These are phyloP conservation scores for Sinapis alba DNA, from an alignment of 441 rosid genomes.

Conservation along the genomic window DNA sequence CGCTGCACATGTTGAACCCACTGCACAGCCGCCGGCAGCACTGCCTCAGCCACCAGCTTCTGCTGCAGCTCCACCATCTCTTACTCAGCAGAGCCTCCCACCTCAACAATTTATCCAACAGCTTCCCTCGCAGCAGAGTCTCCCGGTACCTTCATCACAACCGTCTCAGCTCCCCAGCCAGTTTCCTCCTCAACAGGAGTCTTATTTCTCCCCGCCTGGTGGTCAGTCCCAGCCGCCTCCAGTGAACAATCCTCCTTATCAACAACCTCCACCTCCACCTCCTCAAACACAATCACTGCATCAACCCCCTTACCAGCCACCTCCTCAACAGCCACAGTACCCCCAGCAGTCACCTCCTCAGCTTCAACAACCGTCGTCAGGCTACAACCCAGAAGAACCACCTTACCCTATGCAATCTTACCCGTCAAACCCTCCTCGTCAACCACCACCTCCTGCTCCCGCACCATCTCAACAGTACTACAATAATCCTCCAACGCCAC, in stretches of 20 bases:
- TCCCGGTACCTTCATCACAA: constrained; percentile 47
- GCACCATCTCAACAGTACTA: constrained; percentile 69
- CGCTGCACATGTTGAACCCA: constrained; percentile 51
- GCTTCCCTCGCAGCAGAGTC: constrained; percentile 52
- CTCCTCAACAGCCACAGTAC: constrained; percentile 53
- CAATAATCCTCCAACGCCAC: constrained; percentile 56
- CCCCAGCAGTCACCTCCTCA: constrained; percentile 58
- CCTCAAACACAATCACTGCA: constrained; percentile 49
- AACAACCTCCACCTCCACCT: constrained; percentile 56
- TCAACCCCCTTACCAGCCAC: constrained; percentile 56
- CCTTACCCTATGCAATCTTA: constrained; percentile 60
- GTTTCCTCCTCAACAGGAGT: constrained; percentile 72
- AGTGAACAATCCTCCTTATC: constrained; percentile 57
- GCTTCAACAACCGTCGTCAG: constrained; percentile 54
- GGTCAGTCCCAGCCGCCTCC: constrained; percentile 70
- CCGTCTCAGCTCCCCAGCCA: constrained; percentile 57
- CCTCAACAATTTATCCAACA: constrained; percentile 45
- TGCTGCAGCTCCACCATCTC: constrained; percentile 45
- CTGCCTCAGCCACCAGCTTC: constrained; percentile 47
- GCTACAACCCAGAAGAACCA: constrained; percentile 66
- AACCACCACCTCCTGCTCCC: constrained; percentile 52
- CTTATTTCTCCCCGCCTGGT: constrained; percentile 61
- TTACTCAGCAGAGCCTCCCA: constrained; percentile 55
- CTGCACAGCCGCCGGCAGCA: constrained; percentile 49
- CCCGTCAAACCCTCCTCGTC: constrained; percentile 55